Evolutionary conservation across 768 basidiomycete species (phyloP), one percentile per base, ranked within the genome.

Genomic region (Termitomyces sp.): DNA sequence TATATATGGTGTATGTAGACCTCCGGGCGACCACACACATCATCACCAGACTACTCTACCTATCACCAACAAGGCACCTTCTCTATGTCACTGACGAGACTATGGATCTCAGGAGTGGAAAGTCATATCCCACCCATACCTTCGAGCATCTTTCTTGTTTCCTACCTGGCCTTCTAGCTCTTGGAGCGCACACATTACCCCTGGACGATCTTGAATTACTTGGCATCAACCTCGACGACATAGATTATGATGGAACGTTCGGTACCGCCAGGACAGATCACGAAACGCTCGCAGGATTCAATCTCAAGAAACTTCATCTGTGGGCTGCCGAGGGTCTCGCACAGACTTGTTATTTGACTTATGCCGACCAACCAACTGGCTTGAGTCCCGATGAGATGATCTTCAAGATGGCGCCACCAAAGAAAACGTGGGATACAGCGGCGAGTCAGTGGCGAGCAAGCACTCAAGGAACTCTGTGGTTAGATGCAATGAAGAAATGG

Each of bases 91-190:
- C 87, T 9, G 86, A 87, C 64, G 72, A 73, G 17, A 60, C 47
- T 25, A 44, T 68, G 12, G 59, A 72, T 43, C 14, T 17, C 11
- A 70, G 66, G 4, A 62, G 62, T 41, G 65, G 71, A 31, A 61
- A 62, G 10, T 71, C 68, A 27, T 58, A 63, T 16, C 75, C 80
- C 23, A 73, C 77, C 10, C 82, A 86, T 61, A 63, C 67, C 21
- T 82, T 90, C 53, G 89, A 91, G 59, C 89, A 92, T 64, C 72
- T 92, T 27, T 83, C 89, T 11, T 90, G 89, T 69, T 92, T 90
- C 73, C 76, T 89, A 47, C 88, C 89, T 0, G 89, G 90, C 16
- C 72, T 90, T 16, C 75, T 92, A 48, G 87, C 89, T 5, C 76
- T 92, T 3, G 89, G 90, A 25, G 86, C 73, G 5, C 79, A 86